Base-by-base conservation (phyloP, 148 eudicot species). In the Rhododendron williamsianum region DNA sequence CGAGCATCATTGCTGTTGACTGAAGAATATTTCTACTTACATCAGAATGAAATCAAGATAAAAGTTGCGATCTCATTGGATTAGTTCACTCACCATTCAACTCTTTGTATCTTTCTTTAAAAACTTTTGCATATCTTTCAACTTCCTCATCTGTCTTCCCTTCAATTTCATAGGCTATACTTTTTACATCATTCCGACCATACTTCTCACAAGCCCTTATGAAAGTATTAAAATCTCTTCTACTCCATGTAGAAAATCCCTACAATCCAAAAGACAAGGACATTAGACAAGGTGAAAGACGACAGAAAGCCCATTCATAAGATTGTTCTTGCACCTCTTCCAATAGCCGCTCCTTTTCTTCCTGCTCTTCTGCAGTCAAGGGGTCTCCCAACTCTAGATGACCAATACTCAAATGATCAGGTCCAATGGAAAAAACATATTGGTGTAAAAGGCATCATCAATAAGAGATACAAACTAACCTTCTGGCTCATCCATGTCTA, bases 281-380 rank as follows among this genome's bases (percentile, higher is more conserved):
- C 36, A 27, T 69, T 69, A 69, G 35, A 71, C 48, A 9, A 78
- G 80, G 18, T 54, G 21, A 23, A 36, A 25, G 23, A 21, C 3
- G 3, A 54, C 80, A 71, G 27, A 67, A 21, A 83, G 71, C 48
- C 7, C 48, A 69, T 35, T 7, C 15, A 9, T 11, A 16, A 82
- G 13, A 54, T 54, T 7, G 38, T 84, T 71, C 78, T 54, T 54
- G 65, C 71, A 83, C 80, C 91, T 94, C 94, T 86, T 95, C 98
- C 85, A 97, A 86, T 46, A 97, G 85, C 21, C 67, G 90, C 88
- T 97, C 99, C 87, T 97, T 97, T 85, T 97, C 99, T 80, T 95
- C 98, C 87, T 97, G 99, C 87, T 97, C 99, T 87, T 95, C 98
- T 84, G 98, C 92, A 69, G 99, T 95, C 92, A 97, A 90, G 6